Evolutionary conservation across 2,329 filamentous ascomycete species (phyloP), one percentile per base, ranked within the genome.

Genomic region (Coniochaeta sp.): DNA sequence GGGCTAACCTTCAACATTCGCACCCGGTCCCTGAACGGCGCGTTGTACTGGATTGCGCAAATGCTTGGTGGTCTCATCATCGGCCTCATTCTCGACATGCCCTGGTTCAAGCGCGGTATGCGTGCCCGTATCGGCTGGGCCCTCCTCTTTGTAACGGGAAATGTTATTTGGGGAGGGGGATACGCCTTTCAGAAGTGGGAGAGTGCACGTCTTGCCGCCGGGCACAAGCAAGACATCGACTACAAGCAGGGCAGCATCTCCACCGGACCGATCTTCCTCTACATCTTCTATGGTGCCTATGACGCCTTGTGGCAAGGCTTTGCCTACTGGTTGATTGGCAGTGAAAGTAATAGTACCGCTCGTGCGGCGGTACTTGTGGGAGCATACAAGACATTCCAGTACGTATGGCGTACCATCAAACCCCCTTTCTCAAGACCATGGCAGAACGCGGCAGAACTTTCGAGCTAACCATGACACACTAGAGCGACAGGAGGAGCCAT

Each of bases 231-330:
- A 51, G 67, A 73, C 49, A 63, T 78, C 51, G 75, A 78, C 59
- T 78, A 72, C 55, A 73, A 65, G 10, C 59, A 71, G 28, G 75
- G 73, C 32, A 56, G 65, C 35, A 69, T 75, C 35, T 84, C 78
- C 49, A 73, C 75, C 6, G 83, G 82, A 4, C 83, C 83, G 9
- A 84, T 87, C 59, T 80, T 86, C 59, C 69, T 87, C 13, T 87
- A 86, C 70, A 82, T 87, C 63, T 86, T 85, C 67, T 87, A 86
- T 62, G 84, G 85, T 35, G 76, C 81, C 55, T 85, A 82, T 60
- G 85, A 87, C 62, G 81, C 83, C 1, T 72, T 82, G 16, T 87
- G 82, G 82, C 83, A 87, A 64, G 80, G 78, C 2, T 77, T 71
- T 56, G 79, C 81, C 49, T 85, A 86, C 70, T 86, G 82, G 82